Evolutionary conservation across 495 filamentous ascomycete species (phyloP).

Genomic region (Podospora tetraspora): DNA sequence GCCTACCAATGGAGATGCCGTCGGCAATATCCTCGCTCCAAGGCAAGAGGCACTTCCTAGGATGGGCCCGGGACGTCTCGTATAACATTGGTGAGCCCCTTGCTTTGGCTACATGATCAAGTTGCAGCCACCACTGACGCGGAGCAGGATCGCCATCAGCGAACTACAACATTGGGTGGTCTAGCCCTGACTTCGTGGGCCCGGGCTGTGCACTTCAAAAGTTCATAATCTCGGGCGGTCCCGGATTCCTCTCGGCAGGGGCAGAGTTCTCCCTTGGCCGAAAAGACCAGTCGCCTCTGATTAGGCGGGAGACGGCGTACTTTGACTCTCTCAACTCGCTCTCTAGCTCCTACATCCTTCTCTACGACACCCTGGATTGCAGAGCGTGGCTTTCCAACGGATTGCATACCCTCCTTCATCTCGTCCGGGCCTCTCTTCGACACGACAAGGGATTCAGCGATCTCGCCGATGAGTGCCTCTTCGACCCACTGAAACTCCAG

Average conservation of each 20-base stretch:
- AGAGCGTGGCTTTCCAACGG: constrained; percentile 15
- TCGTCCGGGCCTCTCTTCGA: constrained; percentile 13
- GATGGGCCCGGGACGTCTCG: not conserved
- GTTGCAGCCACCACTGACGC: not conserved
- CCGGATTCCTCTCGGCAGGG: not conserved
- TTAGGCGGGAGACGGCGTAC: constrained; percentile 1
- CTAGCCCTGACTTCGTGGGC: constrained; percentile 5
- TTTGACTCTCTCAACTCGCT: constrained; percentile 1
- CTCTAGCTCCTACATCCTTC: constrained; percentile 7
- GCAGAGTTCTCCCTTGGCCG: constrained; percentile 8
- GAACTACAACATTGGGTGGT: constrained; percentile 14
- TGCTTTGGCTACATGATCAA: not conserved
- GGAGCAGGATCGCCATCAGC: constrained; percentile 3
- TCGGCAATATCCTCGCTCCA: not conserved
- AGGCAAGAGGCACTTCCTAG: not conserved
- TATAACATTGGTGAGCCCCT: not conserved
- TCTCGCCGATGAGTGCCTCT: not conserved
- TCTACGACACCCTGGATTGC: constrained; percentile 10
- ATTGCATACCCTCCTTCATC: constrained; percentile 10
- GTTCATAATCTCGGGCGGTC: constrained; percentile 9
- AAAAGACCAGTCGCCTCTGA: constrained; percentile 7
- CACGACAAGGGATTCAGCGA: constrained; percentile 1
- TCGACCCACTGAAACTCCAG: not conserved
- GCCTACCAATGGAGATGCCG: not conserved
- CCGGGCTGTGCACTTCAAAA: constrained; percentile 13